Base-by-base conservation (phyloP, 805 yeast species). In the Yamadazyma takamatsuzukensis region DNA sequence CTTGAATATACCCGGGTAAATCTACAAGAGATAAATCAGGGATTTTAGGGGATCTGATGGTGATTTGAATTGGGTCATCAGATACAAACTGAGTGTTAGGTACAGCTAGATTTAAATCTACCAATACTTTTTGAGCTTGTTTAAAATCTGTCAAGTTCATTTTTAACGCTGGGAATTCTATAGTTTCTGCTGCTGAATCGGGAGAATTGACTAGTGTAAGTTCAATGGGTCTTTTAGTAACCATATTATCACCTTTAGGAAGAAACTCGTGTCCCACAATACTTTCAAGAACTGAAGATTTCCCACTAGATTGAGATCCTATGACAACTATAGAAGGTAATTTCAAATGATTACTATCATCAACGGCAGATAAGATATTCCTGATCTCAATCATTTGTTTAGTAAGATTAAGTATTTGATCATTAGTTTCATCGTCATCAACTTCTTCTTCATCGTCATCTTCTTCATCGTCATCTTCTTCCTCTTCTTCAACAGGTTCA, bases 221-320 rank as follows among this genome's bases (percentile, higher is more conserved):
- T 61, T 93, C 99, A 29, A 93, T 90, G 2, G 99, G 99, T 48
- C 98, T 74, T 56, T 97, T 76, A 0, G 99, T 93, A 21, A 94
- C 98, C 98, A 93, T 94, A 54, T 94, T 93, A 25, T 86, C 77
- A 19, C 99, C 99, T 58, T 93, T 93, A 21, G 99, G 99, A 37
- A 93, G 64, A 47, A 93, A 93, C 54, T 93, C 97, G 47, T 85
- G 95, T n/a, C 99, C 99, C 4, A 93, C 99, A 37, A 93, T 84
- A 5, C 96, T 77, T 56, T 93, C 98, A 29, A 93, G 70, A 1
- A 93, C 98, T 1, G 97, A 90, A 0, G 97, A 87, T 57, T 93
- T 93, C 27, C 99, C 99, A 26, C 96, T 85, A 6, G 95, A 84
- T 64, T 93, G 99, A 1, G 97, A 90, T 0, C 99, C 99, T 41